These are phyloP conservation scores for Lagenidium giganteum DNA, from an alignment of 352 stramenopile species.

Conservation along the genomic window DNA sequence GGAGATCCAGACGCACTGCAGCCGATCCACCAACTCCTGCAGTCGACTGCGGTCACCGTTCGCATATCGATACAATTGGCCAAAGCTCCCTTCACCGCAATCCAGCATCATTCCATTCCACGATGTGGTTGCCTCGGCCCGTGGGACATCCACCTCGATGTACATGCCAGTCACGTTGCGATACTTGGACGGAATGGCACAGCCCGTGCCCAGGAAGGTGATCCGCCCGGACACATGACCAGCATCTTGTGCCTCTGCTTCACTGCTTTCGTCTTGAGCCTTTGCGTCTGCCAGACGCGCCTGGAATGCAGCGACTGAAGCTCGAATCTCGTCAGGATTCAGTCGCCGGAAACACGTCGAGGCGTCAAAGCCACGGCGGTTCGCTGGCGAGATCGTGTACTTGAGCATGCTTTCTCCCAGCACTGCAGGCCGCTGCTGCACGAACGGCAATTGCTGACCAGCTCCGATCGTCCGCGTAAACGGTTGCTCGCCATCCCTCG, in stretches of 20 bases:
- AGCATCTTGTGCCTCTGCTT: constrained; percentile 6
- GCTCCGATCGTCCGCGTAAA: constrained; percentile 29
- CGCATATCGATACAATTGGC: constrained; percentile 83
- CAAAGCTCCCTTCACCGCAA: constrained; percentile 94
- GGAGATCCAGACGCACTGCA: constrained; percentile 95
- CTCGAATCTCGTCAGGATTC: constrained; percentile 38
- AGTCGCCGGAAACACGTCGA: constrained; percentile 44
- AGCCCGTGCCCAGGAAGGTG: constrained; percentile 96
- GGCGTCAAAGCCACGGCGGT: constrained; percentile 58
- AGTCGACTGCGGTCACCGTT: constrained; percentile 34
- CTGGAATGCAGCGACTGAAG: constrained; percentile 21
- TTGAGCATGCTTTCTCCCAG: constrained; percentile 72
- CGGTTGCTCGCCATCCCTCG: constrained; percentile 25
- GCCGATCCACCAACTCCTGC: constrained; percentile 44
- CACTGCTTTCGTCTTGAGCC: not conserved
- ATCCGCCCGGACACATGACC: too few species aligned
- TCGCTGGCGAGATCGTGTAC: constrained; percentile 47
- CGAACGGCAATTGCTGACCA: constrained; percentile 13
- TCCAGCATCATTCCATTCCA: constrained; percentile 90
- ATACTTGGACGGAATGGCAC: constrained; percentile 97
- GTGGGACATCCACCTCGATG: constrained; percentile 42
- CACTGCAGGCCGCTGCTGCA: constrained; percentile 24
- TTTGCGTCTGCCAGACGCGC: constrained; percentile 4
- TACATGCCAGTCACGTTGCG: constrained; percentile 97
- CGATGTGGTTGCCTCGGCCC: not conserved